Evolutionary conservation across 306 rosid species (phyloP), one percentile per base, ranked within the genome.

Genomic region (Vigna unguiculata): DNA sequence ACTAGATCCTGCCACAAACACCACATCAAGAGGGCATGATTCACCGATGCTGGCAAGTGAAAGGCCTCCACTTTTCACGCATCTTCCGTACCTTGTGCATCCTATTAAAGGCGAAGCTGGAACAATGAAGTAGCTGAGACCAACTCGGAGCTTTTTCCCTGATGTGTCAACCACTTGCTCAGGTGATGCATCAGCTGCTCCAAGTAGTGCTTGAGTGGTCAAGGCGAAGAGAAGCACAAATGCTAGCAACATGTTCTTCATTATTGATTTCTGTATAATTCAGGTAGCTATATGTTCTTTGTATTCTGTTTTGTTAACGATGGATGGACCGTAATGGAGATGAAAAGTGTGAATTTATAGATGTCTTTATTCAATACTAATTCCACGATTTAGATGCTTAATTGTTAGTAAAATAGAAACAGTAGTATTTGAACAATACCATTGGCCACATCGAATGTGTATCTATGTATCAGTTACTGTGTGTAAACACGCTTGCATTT

Each of bases 11-110:
- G 75, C 78, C 10, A 81, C 87, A 2, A 55, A 59, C 4, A 57
- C 76, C 1, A 85, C 85, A 21, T 85, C 84, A 10, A 79, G 81
- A 1, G 93, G 88, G 63, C 87, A 85, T 10, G 47, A 11, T 43
- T 24, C 38, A 24, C 46, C 69, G 2, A 15, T 25, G 43, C 45
- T 58, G 7, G 68, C 16, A 6, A 73, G 68, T 9, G 30, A 52
- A 58, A 73, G 46, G 22, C 78, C 47, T 24, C 2, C 63, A 12
- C 0, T 16, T 12, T 5, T 57, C 3, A 22, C 0, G 7, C 63
- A 57, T 24, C 1, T 51, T 51, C 21, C 63, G 17, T 4, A 57
- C n/a, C 7, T 22, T 57, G 10, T 2, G 24, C 63, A 57, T 24
- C 36, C 13, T 22, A 17, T 57, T 0, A 13, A 57, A 4, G 9